Evolutionary conservation across 495 filamentous ascomycete species (phyloP).

Genomic region (Penicillium cosmopolitanum): DNA sequence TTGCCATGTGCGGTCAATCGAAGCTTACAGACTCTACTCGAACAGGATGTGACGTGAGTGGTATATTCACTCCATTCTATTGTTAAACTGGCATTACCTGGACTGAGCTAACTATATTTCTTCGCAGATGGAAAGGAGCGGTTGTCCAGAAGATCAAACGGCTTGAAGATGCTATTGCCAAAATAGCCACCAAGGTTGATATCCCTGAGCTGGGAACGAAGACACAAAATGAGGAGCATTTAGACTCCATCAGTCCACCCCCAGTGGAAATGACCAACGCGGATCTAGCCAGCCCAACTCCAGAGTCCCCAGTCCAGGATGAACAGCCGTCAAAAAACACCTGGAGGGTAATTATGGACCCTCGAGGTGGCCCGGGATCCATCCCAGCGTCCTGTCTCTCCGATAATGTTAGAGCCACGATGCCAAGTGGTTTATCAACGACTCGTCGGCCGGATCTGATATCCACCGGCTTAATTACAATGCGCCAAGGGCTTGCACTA

Average conservation of each 20-base stretch:
- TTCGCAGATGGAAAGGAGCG: constrained; percentile 36
- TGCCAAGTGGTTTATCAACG: constrained; percentile 11
- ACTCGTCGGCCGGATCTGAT: constrained; percentile 26
- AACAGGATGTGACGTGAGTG: constrained; percentile 38
- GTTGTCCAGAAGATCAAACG: constrained; percentile 27
- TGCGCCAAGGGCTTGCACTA: constrained; percentile 26
- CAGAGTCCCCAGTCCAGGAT: constrained; percentile 3
- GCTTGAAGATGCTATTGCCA: constrained; percentile 30
- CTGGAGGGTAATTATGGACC: constrained; percentile 31
- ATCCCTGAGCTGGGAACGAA: constrained; percentile 24
- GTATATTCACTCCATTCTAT: not conserved
- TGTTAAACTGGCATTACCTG: not conserved
- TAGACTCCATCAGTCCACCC: constrained; percentile 12
- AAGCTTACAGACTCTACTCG: constrained; percentile 41
- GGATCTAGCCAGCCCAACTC: constrained; percentile 1
- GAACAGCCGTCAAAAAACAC: constrained; percentile 8
- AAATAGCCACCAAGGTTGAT: constrained; percentile 27
- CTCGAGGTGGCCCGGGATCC: constrained; percentile 29
- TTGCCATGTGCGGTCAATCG: constrained; percentile 39
- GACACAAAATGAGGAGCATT: constrained; percentile 6
- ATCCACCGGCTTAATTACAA: constrained; percentile 22
- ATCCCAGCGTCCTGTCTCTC: constrained; percentile 36
- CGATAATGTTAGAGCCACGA: constrained; percentile 20
- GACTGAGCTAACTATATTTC: not conserved
- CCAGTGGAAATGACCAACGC: constrained; percentile 6